phyloP scores from a whole-genome alignment of 2,329 filamentous ascomycete genomes.

The Penicillium crustosum region DNA sequence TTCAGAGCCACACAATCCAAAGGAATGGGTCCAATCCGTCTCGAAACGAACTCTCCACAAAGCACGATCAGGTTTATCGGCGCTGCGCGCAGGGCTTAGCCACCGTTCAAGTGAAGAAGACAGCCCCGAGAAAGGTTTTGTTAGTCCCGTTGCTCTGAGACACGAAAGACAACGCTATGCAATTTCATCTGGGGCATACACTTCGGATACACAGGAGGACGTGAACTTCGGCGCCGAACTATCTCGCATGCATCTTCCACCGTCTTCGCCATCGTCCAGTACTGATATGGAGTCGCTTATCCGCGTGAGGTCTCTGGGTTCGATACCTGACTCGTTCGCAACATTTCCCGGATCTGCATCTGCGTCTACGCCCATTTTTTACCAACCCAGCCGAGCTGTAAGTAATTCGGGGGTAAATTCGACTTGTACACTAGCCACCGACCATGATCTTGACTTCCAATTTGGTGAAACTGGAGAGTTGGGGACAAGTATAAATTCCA shows the following conservation, averaged over 20 bases:
- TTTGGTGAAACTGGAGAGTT: neutral
- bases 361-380: too few species aligned
- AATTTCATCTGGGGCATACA: neutral
- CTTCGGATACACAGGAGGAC: constrained; percentile 19
- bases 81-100: constrained; percentile 30
- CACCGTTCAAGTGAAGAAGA: constrained; percentile 18
- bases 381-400: neutral
- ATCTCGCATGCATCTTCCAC: constrained; percentile 10
- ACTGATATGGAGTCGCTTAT: neutral
- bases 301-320: neutral
- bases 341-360: neutral
- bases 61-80: constrained; percentile 33
- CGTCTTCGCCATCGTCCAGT: neutral
- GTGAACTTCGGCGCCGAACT: constrained; percentile 18
- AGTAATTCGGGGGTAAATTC: neutral
- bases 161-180: neutral
- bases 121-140: neutral
- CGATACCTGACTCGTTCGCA: neutral
- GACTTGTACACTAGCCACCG: neutral
- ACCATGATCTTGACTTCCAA: neutral
- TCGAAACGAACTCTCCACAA: constrained; percentile 33
- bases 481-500: neutral
- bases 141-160: neutral
- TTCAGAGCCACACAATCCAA: constrained; percentile 18
- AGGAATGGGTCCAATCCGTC: constrained; percentile 29